Conservation (phyloP, 2,329 filamentous ascomycete species). For the Hypoxylon sp. region DNA sequence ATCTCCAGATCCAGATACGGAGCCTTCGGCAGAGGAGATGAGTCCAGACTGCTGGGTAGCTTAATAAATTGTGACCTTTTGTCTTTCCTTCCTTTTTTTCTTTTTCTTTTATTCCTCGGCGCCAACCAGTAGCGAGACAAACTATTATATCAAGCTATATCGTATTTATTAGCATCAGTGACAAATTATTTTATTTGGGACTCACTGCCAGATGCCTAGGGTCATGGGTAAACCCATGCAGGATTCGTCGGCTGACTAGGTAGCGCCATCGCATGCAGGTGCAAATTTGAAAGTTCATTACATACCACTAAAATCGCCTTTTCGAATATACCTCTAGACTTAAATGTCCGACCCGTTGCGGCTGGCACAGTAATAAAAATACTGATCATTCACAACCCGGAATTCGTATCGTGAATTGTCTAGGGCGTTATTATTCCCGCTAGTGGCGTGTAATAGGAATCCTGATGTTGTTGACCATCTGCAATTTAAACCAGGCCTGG, state of each 20-base stretch:
- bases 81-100: conserved; percentile 23
- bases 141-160: background rate
- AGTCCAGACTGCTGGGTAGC: conserved; percentile 41
- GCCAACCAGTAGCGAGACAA: conserved; percentile 17
- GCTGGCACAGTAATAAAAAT: conserved; percentile 24
- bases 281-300: no score
- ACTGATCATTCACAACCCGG: conserved; percentile 38
- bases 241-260: background rate
- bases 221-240: background rate
- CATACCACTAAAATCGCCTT: no score
- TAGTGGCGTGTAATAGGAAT: conserved; percentile 35
- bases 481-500: conserved; percentile 35
- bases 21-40: conserved; percentile 41
- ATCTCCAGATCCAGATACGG: conserved; percentile 45
- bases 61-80: conserved; percentile 27
- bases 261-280: no score
- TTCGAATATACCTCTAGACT: no score
- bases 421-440: conserved; percentile 38
- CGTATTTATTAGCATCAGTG: conserved; percentile 18
- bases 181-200: conserved; percentile 17
- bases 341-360: conserved; percentile 2
- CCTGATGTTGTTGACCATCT: conserved; percentile 32
- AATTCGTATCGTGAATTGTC: conserved; percentile 32
- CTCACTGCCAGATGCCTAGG: no score
- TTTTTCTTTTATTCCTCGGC: conserved; percentile 14